Evolutionary conservation across 768 basidiomycete species (phyloP).

Genomic region (Myochromella boudieri): DNA sequence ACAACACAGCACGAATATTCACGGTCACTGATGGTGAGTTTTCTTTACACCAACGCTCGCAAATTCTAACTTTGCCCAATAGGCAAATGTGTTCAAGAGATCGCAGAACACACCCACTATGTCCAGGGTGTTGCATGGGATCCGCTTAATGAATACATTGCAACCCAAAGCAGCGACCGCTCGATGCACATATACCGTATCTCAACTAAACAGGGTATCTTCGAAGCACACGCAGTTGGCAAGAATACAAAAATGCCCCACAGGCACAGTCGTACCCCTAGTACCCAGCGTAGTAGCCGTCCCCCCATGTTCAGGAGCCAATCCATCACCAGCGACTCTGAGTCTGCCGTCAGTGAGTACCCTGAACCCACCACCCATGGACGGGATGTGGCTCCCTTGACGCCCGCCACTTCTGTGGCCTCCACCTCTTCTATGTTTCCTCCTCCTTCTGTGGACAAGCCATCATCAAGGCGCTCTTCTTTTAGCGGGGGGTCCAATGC

Average conservation of each 20-base stretch:
- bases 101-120: constrained; percentile 93
- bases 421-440: constrained; percentile 73
- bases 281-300: constrained; percentile 48
- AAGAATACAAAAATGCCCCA: constrained; percentile 80
- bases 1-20: constrained; percentile 90
- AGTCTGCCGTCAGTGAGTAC: constrained; percentile 53
- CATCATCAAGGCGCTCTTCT: constrained; percentile 59
- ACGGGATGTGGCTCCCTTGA: constrained; percentile 45
- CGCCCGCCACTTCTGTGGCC: constrained; percentile 67
- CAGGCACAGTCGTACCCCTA: constrained; percentile 72
- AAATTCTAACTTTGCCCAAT: constrained; percentile 2
- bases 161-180: constrained; percentile 95
- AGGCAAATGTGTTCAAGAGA: constrained; percentile 88
- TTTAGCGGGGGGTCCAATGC: constrained; percentile 86
- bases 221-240: constrained; percentile 90
- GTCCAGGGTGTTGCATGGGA: constrained; percentile 99
- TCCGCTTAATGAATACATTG: constrained; percentile 94
- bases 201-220: constrained; percentile 71
- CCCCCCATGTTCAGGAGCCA: constrained; percentile 66
- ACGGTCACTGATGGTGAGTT: constrained; percentile 66
- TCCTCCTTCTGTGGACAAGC: constrained; percentile 62
- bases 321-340: constrained; percentile 76
- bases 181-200: constrained; percentile 95
- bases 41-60: constrained; percentile 1
- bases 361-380: constrained; percentile 31